These are phyloP conservation scores for Fusarium decemcellulare DNA, from an alignment of 2,329 filamentous ascomycete genomes.

Conservation along the genomic window DNA sequence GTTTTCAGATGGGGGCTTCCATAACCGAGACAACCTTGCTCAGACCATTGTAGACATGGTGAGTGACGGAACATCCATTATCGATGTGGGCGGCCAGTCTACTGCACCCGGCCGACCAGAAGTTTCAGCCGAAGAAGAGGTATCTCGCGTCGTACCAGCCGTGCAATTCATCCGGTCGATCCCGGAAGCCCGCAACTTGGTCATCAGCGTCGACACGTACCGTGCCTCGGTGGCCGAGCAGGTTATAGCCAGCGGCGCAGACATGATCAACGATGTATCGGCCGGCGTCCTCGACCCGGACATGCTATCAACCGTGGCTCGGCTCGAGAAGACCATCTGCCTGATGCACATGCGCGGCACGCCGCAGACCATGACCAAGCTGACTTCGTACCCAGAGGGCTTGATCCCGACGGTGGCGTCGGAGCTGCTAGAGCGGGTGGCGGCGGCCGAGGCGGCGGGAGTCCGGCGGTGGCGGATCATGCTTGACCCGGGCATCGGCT, in stretches of 20 bases:
- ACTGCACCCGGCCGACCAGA: slow-evolving; percentile 83
- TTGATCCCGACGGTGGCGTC: slow-evolving; percentile 74
- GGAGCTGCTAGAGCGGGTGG: slow-evolving; percentile 80
- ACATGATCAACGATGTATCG: slow-evolving; percentile 96
- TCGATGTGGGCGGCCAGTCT: slow-evolving; percentile 95
- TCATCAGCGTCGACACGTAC: slow-evolving; percentile 94
- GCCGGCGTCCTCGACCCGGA: slow-evolving; percentile 82
- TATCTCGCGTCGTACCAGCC: slow-evolving; percentile 83
- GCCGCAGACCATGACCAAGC: slow-evolving; percentile 82
- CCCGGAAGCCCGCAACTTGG: slow-evolving; percentile 73
- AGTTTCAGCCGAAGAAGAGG: slow-evolving; percentile 80
- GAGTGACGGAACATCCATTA: slow-evolving; percentile 80
- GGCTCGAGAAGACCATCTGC: slow-evolving; percentile 82
- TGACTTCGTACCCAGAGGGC: slow-evolving; percentile 78
- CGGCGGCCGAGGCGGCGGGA: slow-evolving; percentile 83
- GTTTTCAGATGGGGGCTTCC: slow-evolving; percentile 89
- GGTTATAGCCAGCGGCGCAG: slow-evolving; percentile 83
- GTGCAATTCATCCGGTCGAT: slow-evolving; percentile 79
- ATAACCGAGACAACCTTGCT: slow-evolving; percentile 69
- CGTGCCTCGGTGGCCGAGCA: slow-evolving; percentile 85
- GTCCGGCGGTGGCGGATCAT: slow-evolving; percentile 95
- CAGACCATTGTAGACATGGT: slow-evolving; percentile 75
- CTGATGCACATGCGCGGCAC: slow-evolving; percentile 97
- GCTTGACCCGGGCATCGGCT: slow-evolving; percentile 93
- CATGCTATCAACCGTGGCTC: slow-evolving; percentile 87